Evolutionary conservation across 768 basidiomycete species (phyloP), one percentile per base, ranked within the genome.

Genomic region (Amanita rimosa): DNA sequence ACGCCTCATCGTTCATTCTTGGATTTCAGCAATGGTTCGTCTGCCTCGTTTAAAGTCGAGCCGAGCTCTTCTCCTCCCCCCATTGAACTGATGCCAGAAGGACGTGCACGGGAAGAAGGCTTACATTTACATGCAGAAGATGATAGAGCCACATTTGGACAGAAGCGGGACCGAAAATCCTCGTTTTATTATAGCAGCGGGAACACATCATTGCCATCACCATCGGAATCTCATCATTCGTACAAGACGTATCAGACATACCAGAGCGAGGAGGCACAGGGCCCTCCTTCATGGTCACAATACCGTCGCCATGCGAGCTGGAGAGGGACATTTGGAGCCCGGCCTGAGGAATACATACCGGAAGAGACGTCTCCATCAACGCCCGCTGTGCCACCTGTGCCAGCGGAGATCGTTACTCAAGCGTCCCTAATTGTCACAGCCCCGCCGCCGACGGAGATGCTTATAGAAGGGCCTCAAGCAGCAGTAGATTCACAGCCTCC

Each of bases 1-100:
- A 58, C 60, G 37, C 64, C 58, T 55, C 67, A 63, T 26, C 46
- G 24, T 24, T 41, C 54, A 19, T 46, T 53, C 38, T 49, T 47
- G 6, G 47, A 48, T 39, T 19, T 48, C n/a, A 17, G 26, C 17
- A 26, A 36, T 31, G 17, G 16, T 21, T 48, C 47, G 3, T 48
- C 47, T 3, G 31, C 47, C 3, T 48, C 47, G 11, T 27, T 35
- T 5, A 46, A 37, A n/a, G 16, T 19, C 11, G 45, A 46, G 10
- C 9, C 45, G 3, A 36, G 34, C 22, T 24, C 22, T 11, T 27
- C 37, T 21, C n/a, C 22, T 11, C 19, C 37, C 34, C n/a, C n/a
- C 3, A 24, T n/a, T 9, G 22, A 36, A 16, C 46, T 14, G 13
- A 9, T 22, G 3, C 14, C 36, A 2, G 21, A 16, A 13, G 5